phyloP scores from a whole-genome alignment of 257 asterid genomes.

The Plectranthus barbatus region DNA sequence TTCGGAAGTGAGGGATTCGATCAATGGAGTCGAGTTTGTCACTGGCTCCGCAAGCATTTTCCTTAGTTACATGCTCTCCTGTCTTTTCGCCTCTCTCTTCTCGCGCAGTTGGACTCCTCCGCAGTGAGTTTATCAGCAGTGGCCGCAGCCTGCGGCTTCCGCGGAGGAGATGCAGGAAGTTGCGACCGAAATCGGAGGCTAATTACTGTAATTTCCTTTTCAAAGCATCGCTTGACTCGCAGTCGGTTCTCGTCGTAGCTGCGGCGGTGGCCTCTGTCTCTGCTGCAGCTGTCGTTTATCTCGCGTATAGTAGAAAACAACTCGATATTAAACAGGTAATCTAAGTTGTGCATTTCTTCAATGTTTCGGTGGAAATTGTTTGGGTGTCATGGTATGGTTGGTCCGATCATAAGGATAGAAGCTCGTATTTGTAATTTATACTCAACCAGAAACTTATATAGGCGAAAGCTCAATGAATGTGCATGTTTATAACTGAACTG shows the following conservation, averaged over 20 bases:
- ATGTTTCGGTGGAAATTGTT: neutral
- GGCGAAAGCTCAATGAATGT: neutral
- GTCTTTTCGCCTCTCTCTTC: constrained; percentile 26
- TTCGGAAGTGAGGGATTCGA: neutral
- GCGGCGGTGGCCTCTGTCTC: constrained; percentile 55
- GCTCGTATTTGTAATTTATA: neutral
- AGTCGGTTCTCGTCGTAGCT: constrained; percentile 28
- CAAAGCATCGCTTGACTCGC: constrained; percentile 69
- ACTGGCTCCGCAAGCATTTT: constrained; percentile 30
- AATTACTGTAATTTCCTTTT: constrained; percentile 22
- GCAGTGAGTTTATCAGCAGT: constrained; percentile 40
- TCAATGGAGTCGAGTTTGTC: constrained; percentile 58
- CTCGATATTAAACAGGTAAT: constrained; percentile 33
- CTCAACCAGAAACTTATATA: neutral
- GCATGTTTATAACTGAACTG: neutral
- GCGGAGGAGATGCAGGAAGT: constrained; percentile 35
- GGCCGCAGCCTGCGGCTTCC: constrained; percentile 49
- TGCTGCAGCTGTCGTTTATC: constrained; percentile 40
- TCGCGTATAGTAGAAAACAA: constrained; percentile 24
- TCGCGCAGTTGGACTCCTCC: constrained; percentile 39
- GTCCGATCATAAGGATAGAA: neutral
- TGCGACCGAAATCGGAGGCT: constrained; percentile 33
- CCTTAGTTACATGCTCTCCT: constrained; percentile 37
- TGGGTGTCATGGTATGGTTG: neutral
- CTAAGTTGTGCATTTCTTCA: neutral